phyloP scores from a whole-genome alignment of 805 yeast species.

The Candida ipomoeae region DNA sequence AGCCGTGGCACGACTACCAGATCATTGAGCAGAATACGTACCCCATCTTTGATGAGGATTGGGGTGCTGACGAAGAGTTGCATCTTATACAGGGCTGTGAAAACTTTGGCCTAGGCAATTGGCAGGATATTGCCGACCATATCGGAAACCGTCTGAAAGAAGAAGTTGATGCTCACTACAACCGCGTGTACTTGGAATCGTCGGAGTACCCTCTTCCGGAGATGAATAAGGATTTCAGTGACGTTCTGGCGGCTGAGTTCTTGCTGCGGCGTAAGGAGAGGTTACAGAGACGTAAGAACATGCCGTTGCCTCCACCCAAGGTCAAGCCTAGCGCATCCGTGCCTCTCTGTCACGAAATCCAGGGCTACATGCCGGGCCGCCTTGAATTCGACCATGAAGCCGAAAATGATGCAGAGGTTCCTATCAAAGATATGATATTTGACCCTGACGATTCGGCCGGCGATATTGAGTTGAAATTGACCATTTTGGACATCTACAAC shows the following conservation, averaged over 20 bases:
- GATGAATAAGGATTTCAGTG: conserved; percentile 61
- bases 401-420: conserved; percentile 93
- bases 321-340: conserved; percentile 87
- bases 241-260: conserved; percentile 65
- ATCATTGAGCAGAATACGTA: conserved; percentile 92
- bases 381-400: conserved; percentile 94
- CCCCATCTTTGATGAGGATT: conserved; percentile 82
- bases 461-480: conserved; percentile 85
- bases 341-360: conserved; percentile 94
- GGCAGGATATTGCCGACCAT: conserved; percentile 98
- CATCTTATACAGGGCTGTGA: conserved; percentile 88
- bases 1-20: conserved; percentile 90
- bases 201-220: conserved; percentile 85
- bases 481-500: conserved; percentile 84
- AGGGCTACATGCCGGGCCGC: conserved; percentile 98
- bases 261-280: conserved; percentile 62
- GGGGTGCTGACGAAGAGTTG: conserved; percentile 99
- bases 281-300: conserved; percentile 65
- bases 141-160: conserved; percentile 90
- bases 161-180: conserved; percentile 85
- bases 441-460: conserved; percentile 87
- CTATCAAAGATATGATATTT: conserved; percentile 92
- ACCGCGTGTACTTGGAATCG: conserved; percentile 63
- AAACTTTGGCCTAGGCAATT: conserved; percentile 86
- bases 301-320: conserved; percentile 78